Evolutionary conservation across 192 early-diverging fungal species (phyloP), one percentile per base, ranked within the genome.

Genomic region (Coemansia sp.): DNA sequence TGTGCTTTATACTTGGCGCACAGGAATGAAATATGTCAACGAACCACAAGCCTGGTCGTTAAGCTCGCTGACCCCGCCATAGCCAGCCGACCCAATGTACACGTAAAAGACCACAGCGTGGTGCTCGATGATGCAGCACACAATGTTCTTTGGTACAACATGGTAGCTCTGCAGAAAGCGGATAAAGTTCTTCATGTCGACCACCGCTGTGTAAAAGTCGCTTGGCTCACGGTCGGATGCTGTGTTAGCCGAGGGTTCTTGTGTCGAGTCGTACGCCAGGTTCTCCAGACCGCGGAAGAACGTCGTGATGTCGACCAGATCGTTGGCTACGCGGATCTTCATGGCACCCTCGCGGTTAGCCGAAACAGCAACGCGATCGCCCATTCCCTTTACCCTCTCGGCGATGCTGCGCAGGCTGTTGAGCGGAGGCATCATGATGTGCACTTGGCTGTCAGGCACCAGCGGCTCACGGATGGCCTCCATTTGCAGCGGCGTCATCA

Each of bases 361-460:
- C 5, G 88, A 84, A 9, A 94, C 74, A 3, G 85, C 77, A 16
- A 94, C 62, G 25, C 85, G 80, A 9, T 86, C 84, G 5, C 84
- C 74, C 45, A 92, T 73, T 0, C 67, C 56, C 56, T 88, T 89
- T 65, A 92, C 85, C 2, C 91, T 79, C 31, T 91, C 86, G 3
- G 85, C 82, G 21, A 93, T 85, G 30, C 81, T 84, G 18, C 85
- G 75, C n/a, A 94, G 66, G 57, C 73, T 83, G 39, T 77, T 70
- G n/a, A 94, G 64, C 10, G 85, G 85, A 10, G 93, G 93, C 58
- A 93, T 78, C 82, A 93, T 87, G 42, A 94, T 89, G 48, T 92
- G 88, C 29, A 91, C 87, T 48, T 92, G 83, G 18, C 84, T 76
- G 6, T 80, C 70, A 0, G 82, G 81, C 3, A 91, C 80, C 64